Conservation (phyloP, 2,329 filamentous ascomycete species). For the Epichloe baconii region DNA sequence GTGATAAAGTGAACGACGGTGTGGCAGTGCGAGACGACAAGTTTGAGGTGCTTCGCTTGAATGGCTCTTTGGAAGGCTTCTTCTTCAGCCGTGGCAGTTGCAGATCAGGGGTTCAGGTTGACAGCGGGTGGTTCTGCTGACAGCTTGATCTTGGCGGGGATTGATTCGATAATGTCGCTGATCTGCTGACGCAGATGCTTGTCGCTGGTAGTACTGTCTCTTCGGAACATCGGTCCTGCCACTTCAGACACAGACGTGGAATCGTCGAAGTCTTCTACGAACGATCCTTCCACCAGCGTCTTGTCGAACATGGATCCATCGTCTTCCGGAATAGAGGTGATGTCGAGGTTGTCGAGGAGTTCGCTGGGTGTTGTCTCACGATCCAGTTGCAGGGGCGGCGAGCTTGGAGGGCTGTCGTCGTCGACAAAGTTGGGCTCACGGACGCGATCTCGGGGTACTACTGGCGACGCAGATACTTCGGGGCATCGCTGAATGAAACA, state of each 20-base stretch:
- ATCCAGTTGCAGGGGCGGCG: slow-evolving; percentile 24
- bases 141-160: slow-evolving; percentile 69
- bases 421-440: slow-evolving; percentile 20
- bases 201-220: slow-evolving; percentile 33
- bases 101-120: slow-evolving; percentile 46
- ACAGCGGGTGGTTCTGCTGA: slow-evolving; percentile 38
- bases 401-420: slow-evolving; percentile 34
- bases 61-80: slow-evolving; percentile 28
- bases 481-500: slow-evolving; percentile 27
- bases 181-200: slow-evolving; percentile 71
- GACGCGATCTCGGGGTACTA: slow-evolving; percentile 15
- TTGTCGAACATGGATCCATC: slow-evolving; percentile 24
- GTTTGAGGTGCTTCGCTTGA: slow-evolving; percentile 36
- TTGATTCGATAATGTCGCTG: slow-evolving; percentile 60
- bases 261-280: slow-evolving; percentile 34
- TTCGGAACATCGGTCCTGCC: slow-evolving; percentile 12
- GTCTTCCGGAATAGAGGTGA: slow-evolving; percentile 27
- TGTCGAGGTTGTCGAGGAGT: slow-evolving; percentile 33
- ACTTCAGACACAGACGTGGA: slow-evolving; percentile 21
- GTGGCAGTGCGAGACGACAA: slow-evolving; percentile 46
- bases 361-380: slow-evolving; percentile 21
- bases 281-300: slow-evolving; percentile 30
- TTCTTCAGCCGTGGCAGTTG: slow-evolving; percentile 34
- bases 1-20: slow-evolving; percentile 57
- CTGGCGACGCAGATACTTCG: slow-evolving; percentile 32